Percentiles rank a stretch among this genome's conserved stretches.
Evolutionary conservation across 2,329 filamentous ascomycete genomes (phyloP).

Genomic region (Nigrograna mackinnonii): DNA sequence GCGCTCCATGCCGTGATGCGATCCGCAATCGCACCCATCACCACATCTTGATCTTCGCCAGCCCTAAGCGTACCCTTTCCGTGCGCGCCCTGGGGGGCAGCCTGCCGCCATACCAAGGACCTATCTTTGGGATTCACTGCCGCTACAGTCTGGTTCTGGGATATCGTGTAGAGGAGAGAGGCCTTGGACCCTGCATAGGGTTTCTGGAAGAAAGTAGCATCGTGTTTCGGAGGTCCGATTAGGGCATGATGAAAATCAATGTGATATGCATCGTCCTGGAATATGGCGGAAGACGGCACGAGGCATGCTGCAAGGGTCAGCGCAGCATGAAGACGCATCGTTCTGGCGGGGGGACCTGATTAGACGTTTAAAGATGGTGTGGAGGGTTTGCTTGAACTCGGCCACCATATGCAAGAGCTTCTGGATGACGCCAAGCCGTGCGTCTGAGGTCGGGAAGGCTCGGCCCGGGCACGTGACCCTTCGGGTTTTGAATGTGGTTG

Average conservation of each 20-base stretch:
- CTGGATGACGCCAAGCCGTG: too few species aligned
- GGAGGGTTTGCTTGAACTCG: slow-evolving; percentile 2
- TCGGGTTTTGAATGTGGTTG: too few species aligned
- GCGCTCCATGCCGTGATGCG: slow-evolving; percentile 83
- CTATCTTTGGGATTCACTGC: slow-evolving; percentile 90
- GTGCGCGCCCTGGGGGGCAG: slow-evolving; percentile 54
- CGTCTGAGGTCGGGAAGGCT: too few species aligned
- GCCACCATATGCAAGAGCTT: too few species aligned
- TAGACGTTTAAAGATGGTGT: not conserved
- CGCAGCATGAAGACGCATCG: slow-evolving; percentile 42
- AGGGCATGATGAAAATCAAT: slow-evolving; percentile 93
- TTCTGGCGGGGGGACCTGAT: slow-evolving; percentile 11
- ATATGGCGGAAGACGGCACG: slow-evolving; percentile 68
- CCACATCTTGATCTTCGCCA: slow-evolving; percentile 76
- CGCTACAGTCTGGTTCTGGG: slow-evolving; percentile 79
- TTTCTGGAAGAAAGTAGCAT: slow-evolving; percentile 93
- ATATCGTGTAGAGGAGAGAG: slow-evolving; percentile 88
- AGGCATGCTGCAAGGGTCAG: slow-evolving; percentile 45
- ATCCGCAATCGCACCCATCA: slow-evolving; percentile 73
- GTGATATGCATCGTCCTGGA: slow-evolving; percentile 86
- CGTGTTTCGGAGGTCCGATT: slow-evolving; percentile 77
- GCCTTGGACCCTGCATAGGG: slow-evolving; percentile 81
- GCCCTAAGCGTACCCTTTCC: slow-evolving; percentile 61
- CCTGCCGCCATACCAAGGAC: slow-evolving; percentile 82
- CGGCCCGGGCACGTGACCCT: too few species aligned